A percentile compares a stretch with the other conserved stretches of the same genome.
Evolutionary conservation across 768 basidiomycete species (phyloP).

Genomic region (Agaricus bisporus): DNA sequence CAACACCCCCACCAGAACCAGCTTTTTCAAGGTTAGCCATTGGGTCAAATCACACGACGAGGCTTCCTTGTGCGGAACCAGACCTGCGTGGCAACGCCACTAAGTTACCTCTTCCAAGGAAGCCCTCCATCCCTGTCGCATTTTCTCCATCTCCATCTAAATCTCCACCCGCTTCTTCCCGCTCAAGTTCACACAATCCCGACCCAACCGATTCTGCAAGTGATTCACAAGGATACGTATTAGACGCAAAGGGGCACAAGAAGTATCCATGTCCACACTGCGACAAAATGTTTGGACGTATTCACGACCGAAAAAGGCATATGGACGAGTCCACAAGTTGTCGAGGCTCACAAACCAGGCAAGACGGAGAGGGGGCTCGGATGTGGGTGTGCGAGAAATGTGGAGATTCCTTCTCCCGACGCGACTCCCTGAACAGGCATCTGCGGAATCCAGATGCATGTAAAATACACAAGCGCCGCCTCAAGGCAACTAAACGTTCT

Average conservation of each 20-base stretch:
- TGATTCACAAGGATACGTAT: background rate
- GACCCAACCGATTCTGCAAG: background rate
- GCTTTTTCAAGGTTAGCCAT: background rate
- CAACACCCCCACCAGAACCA: background rate
- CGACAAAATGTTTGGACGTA: slow-evolving; percentile 6
- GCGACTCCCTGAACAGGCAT: slow-evolving; percentile 7
- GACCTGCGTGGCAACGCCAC: background rate
- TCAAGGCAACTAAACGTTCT: too few species aligned
- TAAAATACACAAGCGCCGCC: background rate
- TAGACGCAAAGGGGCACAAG: slow-evolving; percentile 4
- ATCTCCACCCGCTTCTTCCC: background rate
- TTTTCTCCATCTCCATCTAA: background rate
- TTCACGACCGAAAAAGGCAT: slow-evolving; percentile 5
- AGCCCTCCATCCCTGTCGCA: background rate
- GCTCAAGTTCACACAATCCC: background rate
- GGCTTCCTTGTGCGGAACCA: background rate
- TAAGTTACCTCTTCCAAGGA: background rate
- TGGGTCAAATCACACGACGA: background rate
- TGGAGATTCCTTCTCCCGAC: slow-evolving; percentile 6
- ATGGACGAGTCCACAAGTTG: slow-evolving; percentile 10
- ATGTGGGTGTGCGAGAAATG: slow-evolving; percentile 6
- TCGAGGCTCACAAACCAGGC: background rate
- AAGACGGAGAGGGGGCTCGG: background rate
- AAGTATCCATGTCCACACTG: slow-evolving; percentile 5
- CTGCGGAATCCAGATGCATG: slow-evolving; percentile 8